Evolutionary conservation across 352 stramenopile species (phyloP).

Genomic region (Paralagenidium karlingii): DNA sequence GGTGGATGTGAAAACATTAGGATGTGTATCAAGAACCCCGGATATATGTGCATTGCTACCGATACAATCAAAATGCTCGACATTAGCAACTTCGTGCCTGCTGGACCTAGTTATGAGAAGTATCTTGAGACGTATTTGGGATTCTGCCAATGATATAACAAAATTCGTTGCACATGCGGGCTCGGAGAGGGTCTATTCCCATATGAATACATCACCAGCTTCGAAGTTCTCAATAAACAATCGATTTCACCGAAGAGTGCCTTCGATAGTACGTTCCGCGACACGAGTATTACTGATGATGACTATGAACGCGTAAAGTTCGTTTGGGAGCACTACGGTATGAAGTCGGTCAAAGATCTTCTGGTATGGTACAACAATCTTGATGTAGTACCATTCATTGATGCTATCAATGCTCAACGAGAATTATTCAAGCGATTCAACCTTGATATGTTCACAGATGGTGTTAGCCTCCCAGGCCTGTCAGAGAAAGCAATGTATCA

Average conservation of each 20-base stretch:
- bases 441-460: conserved; percentile 16
- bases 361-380: conserved; percentile 7
- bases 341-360: conserved; percentile 5
- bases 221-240: too few species aligned
- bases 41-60: not conserved
- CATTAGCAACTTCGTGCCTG: conserved; percentile 1
- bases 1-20: too few species aligned
- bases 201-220: too few species aligned
- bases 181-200: too few species aligned
- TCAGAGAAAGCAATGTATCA: conserved; percentile 15
- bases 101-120: not conserved
- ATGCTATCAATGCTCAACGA: conserved; percentile 4
- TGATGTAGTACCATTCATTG: conserved; percentile 4
- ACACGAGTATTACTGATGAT: conserved; percentile 1
- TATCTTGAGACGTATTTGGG: conserved; percentile 1
- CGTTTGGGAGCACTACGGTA: conserved; percentile 3
- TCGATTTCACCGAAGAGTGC: not conserved
- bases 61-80: conserved; percentile 1
- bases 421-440: conserved; percentile 8
- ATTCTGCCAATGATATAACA: not conserved
- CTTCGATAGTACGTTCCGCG: conserved; percentile 1
- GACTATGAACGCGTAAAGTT: conserved; percentile 3
- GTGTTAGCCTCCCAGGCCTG: conserved; percentile 8
- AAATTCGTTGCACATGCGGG: not conserved
- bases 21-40: conserved; percentile 2